Conservation (phyloP, 805 yeast genomes). For the Starmerella apis region DNA sequence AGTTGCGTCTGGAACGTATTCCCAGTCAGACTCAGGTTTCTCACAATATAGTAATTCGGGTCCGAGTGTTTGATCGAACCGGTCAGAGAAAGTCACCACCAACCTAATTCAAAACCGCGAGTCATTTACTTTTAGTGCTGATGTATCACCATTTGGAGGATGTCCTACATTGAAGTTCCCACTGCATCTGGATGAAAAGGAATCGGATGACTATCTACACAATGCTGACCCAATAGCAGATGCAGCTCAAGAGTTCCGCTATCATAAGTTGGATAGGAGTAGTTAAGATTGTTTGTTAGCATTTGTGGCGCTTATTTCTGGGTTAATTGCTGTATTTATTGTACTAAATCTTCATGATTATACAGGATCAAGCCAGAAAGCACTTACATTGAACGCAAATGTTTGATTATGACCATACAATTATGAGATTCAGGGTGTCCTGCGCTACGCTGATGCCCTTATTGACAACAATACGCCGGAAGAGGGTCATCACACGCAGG, state of each 20-base stretch:
- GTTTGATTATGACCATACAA: constrained; percentile 44
- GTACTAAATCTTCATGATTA: constrained; percentile 75
- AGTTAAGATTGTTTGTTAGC: constrained; percentile 31
- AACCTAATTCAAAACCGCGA: constrained; percentile 21
- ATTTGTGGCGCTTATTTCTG: constrained; percentile 46
- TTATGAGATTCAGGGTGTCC: constrained; percentile 48
- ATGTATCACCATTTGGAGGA: constrained; percentile 77
- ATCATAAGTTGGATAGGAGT: constrained; percentile 32
- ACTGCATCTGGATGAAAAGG: constrained; percentile 79
- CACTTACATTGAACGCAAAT: constrained; percentile 23
- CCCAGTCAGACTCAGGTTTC: constrained; percentile 1
- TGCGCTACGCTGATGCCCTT: constrained; percentile 41
- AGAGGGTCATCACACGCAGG: constrained; percentile 39
- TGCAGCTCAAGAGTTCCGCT: constrained; percentile 55
- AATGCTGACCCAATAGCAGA: constrained; percentile 94
- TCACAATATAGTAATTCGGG: constrained; percentile 17
- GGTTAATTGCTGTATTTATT: constrained; percentile 56
- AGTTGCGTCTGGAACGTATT: constrained; percentile 2
- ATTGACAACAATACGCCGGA: constrained; percentile 66
- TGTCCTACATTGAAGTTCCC: constrained; percentile 92
- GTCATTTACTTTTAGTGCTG: constrained; percentile 29
- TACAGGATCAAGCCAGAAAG: constrained; percentile 46
- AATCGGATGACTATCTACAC: constrained; percentile 87
- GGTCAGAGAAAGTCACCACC: constrained; percentile 13
- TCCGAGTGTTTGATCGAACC: constrained; percentile 10